Conservation (phyloP, 345 rosid species). For the Citrus reticulata region DNA sequence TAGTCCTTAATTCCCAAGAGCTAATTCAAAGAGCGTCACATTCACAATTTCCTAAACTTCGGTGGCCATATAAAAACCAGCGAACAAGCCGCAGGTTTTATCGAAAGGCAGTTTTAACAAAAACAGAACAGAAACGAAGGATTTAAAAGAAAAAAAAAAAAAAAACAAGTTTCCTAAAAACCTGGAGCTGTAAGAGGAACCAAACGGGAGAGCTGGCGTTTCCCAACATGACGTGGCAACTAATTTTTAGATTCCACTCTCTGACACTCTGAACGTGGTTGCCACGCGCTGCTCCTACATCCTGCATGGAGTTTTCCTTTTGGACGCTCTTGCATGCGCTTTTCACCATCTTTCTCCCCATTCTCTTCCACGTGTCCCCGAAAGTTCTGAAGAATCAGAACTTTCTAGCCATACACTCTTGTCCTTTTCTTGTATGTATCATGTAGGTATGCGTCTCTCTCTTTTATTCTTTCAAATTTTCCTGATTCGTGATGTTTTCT, state of each 20-base stretch:
- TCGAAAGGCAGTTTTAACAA: background rate
- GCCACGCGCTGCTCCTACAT: slow-evolving; percentile 27
- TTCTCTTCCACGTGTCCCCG: background rate
- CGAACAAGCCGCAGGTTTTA: slow-evolving; percentile 11
- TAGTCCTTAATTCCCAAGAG: no score
- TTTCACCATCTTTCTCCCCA: background rate
- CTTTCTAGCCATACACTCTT: background rate
- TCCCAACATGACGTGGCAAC: background rate
- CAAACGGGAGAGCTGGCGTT: background rate
- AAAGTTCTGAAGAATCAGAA: background rate
- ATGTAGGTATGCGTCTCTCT: no score
- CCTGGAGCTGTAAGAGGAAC: background rate
- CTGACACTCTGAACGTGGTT: background rate
- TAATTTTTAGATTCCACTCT: background rate
- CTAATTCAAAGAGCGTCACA: background rate
- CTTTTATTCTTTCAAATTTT: no score
- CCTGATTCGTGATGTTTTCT: no score
- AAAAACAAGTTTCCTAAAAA: slow-evolving; percentile 9
- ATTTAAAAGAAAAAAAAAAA: no score
- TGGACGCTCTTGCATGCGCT: slow-evolving; percentile 14
- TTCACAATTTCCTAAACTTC: background rate
- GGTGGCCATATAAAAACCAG: background rate
- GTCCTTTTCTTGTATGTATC: background rate
- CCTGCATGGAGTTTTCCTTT: slow-evolving; percentile 16
- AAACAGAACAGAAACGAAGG: no score